Conservation (phyloP, 306 rosid species). For the Sicyos edulis region DNA sequence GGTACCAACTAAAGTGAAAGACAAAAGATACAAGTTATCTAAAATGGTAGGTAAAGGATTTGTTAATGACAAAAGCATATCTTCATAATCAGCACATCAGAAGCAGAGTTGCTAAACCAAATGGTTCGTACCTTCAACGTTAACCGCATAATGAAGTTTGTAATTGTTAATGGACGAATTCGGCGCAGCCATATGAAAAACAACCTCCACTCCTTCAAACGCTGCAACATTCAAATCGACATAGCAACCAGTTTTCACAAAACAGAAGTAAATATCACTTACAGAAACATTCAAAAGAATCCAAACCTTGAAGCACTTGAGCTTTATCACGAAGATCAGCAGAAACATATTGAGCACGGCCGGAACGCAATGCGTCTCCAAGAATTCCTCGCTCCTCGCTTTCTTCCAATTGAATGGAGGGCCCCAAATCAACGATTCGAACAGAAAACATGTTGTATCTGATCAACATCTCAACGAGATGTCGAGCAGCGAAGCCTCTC, state of each 20-base stretch:
- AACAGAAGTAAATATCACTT: neutral
- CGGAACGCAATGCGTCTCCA: conserved; percentile 61
- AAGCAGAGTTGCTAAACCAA: neutral
- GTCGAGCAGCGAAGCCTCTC: conserved; percentile 92
- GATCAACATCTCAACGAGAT: conserved; percentile 74
- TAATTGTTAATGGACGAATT: conserved; percentile 71
- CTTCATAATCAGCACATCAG: conserved; percentile 5
- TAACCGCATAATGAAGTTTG: conserved; percentile 81
- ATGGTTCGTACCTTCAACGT: conserved; percentile 60
- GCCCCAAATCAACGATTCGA: conserved; percentile 70
- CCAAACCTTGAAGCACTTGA: conserved; percentile 56
- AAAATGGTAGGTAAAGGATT: too few relatives aligned
- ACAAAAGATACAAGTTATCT: too few relatives aligned
- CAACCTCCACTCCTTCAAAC: conserved; percentile 73
- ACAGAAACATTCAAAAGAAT: neutral
- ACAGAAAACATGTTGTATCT: conserved; percentile 39
- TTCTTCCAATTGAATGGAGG: conserved; percentile 52
- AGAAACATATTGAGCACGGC: conserved; percentile 58
- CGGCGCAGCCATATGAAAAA: conserved; percentile 98
- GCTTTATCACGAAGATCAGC: conserved; percentile 71
- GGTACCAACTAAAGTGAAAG: too few relatives aligned
- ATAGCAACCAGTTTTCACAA: conserved; percentile 1
- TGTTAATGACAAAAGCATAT: too few relatives aligned
- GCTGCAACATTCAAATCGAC: conserved; percentile 36
- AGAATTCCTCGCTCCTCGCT: conserved; percentile 57